These are phyloP conservation scores for Ascochyta rabiei DNA, from an alignment of 2,329 filamentous ascomycete species.

Conservation along the genomic window DNA sequence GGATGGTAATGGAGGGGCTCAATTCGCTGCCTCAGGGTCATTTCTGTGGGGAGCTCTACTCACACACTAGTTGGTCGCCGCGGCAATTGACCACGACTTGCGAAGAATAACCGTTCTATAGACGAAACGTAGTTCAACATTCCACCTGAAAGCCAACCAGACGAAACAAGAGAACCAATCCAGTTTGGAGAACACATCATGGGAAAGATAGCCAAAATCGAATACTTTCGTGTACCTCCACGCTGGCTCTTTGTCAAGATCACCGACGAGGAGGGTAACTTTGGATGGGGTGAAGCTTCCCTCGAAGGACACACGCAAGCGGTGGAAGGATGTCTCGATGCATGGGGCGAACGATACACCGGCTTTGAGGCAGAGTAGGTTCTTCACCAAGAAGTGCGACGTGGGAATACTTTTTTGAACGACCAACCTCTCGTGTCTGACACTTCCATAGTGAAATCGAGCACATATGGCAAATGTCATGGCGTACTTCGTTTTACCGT, in stretches of 20 bases:
- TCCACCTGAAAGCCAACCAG: neutral
- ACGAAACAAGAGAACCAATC: neutral
- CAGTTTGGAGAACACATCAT: conserved; percentile 49
- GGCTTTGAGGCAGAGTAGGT: conserved; percentile 73
- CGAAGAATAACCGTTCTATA: neutral
- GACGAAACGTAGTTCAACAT: neutral
- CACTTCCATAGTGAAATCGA: conserved; percentile 68
- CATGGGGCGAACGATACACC: conserved; percentile 65
- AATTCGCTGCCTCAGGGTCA: neutral
- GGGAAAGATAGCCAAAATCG: conserved; percentile 69
- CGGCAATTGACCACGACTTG: conserved; percentile 1
- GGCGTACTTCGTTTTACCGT: conserved; percentile 73
- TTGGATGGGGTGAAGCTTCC: conserved; percentile 77
- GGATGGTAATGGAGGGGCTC: conserved; percentile 9
- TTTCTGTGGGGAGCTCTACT: conserved; percentile 2
- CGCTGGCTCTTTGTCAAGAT: conserved; percentile 82
- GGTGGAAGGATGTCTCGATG: conserved; percentile 75
- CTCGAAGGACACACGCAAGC: conserved; percentile 76
- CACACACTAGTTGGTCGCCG: neutral
- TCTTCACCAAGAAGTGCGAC: neutral
- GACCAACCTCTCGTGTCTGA: neutral
- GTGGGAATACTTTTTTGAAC: neutral
- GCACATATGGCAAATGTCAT: conserved; percentile 78
- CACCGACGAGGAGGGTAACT: conserved; percentile 66
- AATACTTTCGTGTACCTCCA: conserved; percentile 76